Evolutionary conservation across 1,284 basidiomycete genomes (phyloP).

Genomic region (Xerocomus tenax): DNA sequence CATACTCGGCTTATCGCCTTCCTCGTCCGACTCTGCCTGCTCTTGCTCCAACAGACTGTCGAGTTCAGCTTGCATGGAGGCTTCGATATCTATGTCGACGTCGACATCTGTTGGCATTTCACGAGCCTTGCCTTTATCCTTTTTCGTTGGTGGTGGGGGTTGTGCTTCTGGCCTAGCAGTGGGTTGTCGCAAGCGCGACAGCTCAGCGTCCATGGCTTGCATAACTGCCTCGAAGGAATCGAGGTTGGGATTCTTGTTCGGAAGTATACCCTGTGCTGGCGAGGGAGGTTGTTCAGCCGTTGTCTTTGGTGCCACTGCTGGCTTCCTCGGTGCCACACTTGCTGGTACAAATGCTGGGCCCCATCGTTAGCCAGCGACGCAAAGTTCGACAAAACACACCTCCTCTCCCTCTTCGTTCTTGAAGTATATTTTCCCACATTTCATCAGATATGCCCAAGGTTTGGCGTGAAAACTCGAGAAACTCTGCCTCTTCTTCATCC

Average conservation of each 20-base stretch:
- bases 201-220: constrained; percentile 85
- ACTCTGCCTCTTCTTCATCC: constrained; percentile 84
- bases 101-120: constrained; percentile 30
- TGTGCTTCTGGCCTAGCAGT: constrained; percentile 10
- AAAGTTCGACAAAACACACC: constrained; percentile 42
- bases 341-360: constrained; percentile 60
- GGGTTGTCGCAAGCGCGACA: constrained; percentile 40
- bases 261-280: constrained; percentile 31
- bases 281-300: constrained; percentile 6
- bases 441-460: constrained; percentile 77
- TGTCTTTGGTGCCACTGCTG: constrained; percentile 1
- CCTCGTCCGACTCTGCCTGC: constrained; percentile 46
- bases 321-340: constrained; percentile 26
- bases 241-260: constrained; percentile 57
- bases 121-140: constrained; percentile 29
- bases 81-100: constrained; percentile 57
- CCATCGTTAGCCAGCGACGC: constrained; percentile 3
- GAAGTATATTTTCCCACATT: constrained; percentile 76
- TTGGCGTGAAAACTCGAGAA: constrained; percentile 85
- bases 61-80: constrained; percentile 81
- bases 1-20: constrained; percentile 42
- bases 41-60: constrained; percentile 52
- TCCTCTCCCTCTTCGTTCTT: constrained; percentile 65
- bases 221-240: constrained; percentile 91
- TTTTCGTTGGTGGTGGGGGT: constrained; percentile 11